A percentile compares a stretch with the other conserved stretches of the same genome.
These are phyloP conservation scores for Peniophora sp. DNA, from an alignment of 1,284 basidiomycete genomes.

Conservation along the genomic window DNA sequence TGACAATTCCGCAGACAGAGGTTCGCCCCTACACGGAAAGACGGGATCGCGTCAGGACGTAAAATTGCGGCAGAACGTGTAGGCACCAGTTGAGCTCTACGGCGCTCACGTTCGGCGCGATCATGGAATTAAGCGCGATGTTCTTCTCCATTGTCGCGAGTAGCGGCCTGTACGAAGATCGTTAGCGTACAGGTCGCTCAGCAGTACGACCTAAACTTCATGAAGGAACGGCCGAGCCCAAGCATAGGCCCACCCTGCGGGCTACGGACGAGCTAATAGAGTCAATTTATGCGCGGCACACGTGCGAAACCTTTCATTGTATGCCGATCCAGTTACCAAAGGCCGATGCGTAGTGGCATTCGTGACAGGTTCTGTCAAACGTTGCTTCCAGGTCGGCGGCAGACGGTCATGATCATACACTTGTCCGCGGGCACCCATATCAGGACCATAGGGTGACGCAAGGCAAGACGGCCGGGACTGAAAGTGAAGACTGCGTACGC, in stretches of 20 bases:
- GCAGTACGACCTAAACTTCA: no score
- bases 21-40: constrained; percentile 42
- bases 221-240: no score
- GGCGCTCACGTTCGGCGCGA: constrained; percentile 44
- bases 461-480: background rate
- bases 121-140: constrained; percentile 50
- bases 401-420: constrained; percentile 5
- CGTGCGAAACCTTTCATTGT: no score
- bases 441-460: constrained; percentile 3
- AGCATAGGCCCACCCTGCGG: no score
- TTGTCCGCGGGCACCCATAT: background rate
- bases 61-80: background rate
- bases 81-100: constrained; percentile 75
- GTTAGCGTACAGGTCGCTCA: background rate
- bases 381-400: no score
- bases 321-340: no score
- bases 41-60: constrained; percentile 5
- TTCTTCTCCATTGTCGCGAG: constrained; percentile 72
- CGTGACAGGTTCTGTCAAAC: no score
- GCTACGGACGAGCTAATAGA: no score
- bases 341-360: no score
- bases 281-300: no score
- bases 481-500: constrained; percentile 43
- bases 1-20: constrained; percentile 33
- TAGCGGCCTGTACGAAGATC: constrained; percentile 47